phyloP scores from a whole-genome alignment of 2,329 filamentous ascomycete species.

The Aspergillus fumigatus region DNA sequence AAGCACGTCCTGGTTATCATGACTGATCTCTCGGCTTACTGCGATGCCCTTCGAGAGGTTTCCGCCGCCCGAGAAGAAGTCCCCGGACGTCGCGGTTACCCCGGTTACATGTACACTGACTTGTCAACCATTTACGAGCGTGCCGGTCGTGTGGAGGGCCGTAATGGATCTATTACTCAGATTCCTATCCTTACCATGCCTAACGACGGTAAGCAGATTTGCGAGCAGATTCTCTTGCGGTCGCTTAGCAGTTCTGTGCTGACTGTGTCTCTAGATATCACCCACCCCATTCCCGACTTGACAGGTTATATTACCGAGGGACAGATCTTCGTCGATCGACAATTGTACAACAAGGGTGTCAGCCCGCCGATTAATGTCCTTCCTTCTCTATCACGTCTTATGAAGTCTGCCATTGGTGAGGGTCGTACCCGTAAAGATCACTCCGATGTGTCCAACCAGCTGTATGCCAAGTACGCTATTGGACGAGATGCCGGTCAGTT shows the following conservation, averaged over 20 bases:
- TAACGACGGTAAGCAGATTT: conserved; percentile 66
- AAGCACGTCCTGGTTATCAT: conserved; percentile 99
- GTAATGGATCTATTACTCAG: conserved; percentile 98
- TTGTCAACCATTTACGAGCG: conserved; percentile 99
- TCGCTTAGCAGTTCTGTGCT: background rate
- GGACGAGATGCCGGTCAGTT: conserved; percentile 74
- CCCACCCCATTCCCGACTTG: conserved; percentile 96
- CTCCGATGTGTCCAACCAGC: conserved; percentile 97
- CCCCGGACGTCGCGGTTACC: conserved; percentile 96
- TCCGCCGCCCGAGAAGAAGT: conserved; percentile 98
- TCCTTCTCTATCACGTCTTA: conserved; percentile 94
- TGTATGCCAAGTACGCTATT: conserved; percentile 99
- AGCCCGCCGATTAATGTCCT: conserved; percentile 99
- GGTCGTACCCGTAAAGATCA: conserved; percentile 95
- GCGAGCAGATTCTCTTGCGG: conserved; percentile 30
- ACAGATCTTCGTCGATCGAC: conserved; percentile 95
- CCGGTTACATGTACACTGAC: conserved; percentile 99
- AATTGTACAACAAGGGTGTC: conserved; percentile 91
- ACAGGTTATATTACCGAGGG: conserved; percentile 99
- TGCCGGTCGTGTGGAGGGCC: conserved; percentile 92
- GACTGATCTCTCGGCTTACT: conserved; percentile 96
- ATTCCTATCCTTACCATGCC: conserved; percentile 99
- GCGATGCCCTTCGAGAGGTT: conserved; percentile 96
- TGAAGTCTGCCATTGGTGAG: conserved; percentile 99
- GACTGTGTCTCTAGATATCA: conserved; percentile 64